Conservation (phyloP, 495 filamentous ascomycete species). For the Talaromyces wortmannii region DNA sequence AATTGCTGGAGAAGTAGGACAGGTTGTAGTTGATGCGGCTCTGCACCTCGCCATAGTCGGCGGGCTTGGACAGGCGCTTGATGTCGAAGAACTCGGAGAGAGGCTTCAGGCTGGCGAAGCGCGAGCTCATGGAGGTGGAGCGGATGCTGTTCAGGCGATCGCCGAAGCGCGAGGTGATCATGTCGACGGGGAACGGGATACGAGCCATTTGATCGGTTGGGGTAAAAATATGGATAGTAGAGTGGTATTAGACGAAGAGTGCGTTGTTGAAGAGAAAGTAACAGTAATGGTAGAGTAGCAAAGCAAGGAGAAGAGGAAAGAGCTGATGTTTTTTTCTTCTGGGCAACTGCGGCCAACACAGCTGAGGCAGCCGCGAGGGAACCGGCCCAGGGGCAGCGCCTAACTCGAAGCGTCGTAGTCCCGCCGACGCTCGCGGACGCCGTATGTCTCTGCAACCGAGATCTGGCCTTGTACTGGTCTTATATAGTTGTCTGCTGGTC, state of each 20-base stretch:
- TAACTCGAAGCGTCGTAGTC: no score
- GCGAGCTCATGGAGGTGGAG: slow-evolving; percentile 63
- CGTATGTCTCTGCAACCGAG: no score
- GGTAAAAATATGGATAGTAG: not conserved
- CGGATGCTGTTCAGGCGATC: slow-evolving; percentile 72
- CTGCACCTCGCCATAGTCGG: slow-evolving; percentile 84
- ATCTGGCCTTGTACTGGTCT: no score
- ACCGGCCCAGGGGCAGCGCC: not conserved
- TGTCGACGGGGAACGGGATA: slow-evolving; percentile 85
- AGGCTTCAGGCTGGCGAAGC: slow-evolving; percentile 90
- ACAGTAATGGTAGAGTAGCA: not conserved
- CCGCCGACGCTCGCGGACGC: no score
- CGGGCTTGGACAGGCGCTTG: slow-evolving; percentile 90
- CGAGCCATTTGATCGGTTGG: slow-evolving; percentile 58
- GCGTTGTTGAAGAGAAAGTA: not conserved
- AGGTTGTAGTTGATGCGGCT: slow-evolving; percentile 97
- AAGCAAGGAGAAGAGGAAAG: not conserved
- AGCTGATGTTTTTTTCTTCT: no score
- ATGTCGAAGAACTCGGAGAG: slow-evolving; percentile 91
- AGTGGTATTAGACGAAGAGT: slow-evolving; percentile 4
- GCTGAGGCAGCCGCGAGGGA: not conserved
- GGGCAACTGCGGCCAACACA: not conserved
- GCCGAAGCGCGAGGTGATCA: slow-evolving; percentile 79
- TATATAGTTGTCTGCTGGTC: no score
- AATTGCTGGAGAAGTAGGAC: slow-evolving; percentile 96